phyloP scores from a whole-genome alignment of 352 stramenopile genomes.

The Pythium biforme region DNA sequence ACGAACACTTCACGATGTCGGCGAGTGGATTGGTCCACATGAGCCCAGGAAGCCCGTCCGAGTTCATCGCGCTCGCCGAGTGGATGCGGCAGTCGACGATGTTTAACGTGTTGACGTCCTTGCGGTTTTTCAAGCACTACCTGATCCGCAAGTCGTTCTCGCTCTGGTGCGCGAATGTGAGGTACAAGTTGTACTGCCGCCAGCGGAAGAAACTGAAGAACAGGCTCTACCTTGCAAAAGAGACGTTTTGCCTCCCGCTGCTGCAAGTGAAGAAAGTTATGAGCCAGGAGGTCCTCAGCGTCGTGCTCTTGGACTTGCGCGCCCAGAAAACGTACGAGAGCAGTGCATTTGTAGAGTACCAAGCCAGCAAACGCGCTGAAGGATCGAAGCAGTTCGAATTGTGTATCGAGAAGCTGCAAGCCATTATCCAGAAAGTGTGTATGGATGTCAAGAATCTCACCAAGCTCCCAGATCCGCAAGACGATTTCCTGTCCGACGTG shows the following conservation, averaged over 20 bases:
- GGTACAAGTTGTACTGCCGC: conserved; percentile 88
- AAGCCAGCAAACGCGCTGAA: conserved; percentile 81
- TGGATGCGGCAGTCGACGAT: conserved; percentile 95
- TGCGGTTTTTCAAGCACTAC: conserved; percentile 95
- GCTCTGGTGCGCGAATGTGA: conserved; percentile 86
- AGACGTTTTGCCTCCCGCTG: conserved; percentile 87
- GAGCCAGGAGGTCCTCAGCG: conserved; percentile 77
- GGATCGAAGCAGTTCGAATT: conserved; percentile 90
- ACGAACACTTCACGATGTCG: conserved; percentile 93
- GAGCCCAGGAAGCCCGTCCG: conserved; percentile 69
- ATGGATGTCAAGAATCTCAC: conserved; percentile 89
- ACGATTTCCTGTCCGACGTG: conserved; percentile 60
- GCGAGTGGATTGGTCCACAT: conserved; percentile 80
- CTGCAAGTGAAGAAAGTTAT: conserved; percentile 90
- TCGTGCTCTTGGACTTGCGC: conserved; percentile 79
- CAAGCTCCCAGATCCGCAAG: conserved; percentile 52
- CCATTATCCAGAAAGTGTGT: conserved; percentile 88
- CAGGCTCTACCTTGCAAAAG: conserved; percentile 88
- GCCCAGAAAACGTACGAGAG: conserved; percentile 91
- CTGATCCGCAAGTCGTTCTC: conserved; percentile 91
- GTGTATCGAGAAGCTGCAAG: conserved; percentile 90
- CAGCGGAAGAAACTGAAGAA: conserved; percentile 84
- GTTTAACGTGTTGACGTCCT: conserved; percentile 94
- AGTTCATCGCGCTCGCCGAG: conserved; percentile 92
- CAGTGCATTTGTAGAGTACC: conserved; percentile 88